Evolutionary conservation across 2,329 filamentous ascomycete genomes (phyloP).

Genomic region (Cladobotryum mycophilum): DNA sequence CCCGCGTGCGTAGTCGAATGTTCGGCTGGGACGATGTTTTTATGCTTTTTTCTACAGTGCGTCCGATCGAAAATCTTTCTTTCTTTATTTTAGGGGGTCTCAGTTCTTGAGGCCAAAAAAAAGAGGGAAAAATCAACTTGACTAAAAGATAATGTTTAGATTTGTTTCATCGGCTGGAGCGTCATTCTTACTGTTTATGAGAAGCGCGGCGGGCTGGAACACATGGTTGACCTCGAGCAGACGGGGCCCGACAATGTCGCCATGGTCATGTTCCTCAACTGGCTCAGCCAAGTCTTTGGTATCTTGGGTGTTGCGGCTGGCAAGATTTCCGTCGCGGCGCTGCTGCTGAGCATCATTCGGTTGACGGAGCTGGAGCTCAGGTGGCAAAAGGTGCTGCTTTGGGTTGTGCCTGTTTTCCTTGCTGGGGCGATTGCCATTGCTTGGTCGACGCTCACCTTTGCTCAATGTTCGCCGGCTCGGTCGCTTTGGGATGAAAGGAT

Average conservation of each 20-base stretch:
- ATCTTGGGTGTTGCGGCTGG: conserved; percentile 18
- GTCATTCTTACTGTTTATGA: conserved; percentile 14
- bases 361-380: conserved; percentile 11
- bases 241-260: conserved; percentile 17
- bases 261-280: conserved; percentile 16
- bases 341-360: conserved; percentile 16
- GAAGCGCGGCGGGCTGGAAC: conserved; percentile 13
- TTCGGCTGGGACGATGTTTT: conserved; percentile 18
- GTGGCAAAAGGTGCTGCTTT: conserved; percentile 17
- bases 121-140: neutral
- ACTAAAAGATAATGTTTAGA: conserved; percentile 1
- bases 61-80: neutral
- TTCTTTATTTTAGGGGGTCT: neutral
- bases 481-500: conserved; percentile 17
- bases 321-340: conserved; percentile 17
- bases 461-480: conserved; percentile 16
- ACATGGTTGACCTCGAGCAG: conserved; percentile 13
- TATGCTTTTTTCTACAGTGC: conserved; percentile 16
- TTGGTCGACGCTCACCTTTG: conserved; percentile 16
- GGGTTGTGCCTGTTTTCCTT: conserved; percentile 15
- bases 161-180: conserved; percentile 17
- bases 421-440: conserved; percentile 15
- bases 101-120: too few species aligned
- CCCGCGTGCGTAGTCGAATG: conserved; percentile 10
- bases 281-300: conserved; percentile 16